Conservation (phyloP, 177 flowering plant species). For the Vitis hybrid region DNA sequence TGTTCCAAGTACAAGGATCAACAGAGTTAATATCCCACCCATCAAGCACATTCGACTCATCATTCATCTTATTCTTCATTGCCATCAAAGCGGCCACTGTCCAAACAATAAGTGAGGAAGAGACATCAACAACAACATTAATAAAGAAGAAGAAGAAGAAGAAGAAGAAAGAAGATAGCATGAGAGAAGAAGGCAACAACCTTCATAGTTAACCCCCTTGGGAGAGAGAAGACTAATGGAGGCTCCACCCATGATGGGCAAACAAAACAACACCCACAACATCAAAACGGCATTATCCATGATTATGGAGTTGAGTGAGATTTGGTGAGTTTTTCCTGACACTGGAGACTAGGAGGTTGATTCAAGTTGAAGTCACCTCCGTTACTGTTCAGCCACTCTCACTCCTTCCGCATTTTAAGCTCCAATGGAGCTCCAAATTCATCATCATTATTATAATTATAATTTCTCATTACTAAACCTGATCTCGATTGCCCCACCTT, state of each 20-base stretch:
- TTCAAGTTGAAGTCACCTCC: too few relatives aligned
- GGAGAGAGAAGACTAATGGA: constrained; percentile 77
- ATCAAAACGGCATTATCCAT: background rate
- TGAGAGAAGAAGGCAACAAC: constrained; percentile 26
- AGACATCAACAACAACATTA: background rate
- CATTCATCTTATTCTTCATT: constrained; percentile 70
- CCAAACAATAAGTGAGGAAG: background rate
- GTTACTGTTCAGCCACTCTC: too few relatives aligned
- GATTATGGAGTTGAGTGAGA: too few relatives aligned
- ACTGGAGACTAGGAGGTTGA: too few relatives aligned
- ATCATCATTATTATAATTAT: too few relatives aligned
- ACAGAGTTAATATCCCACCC: constrained; percentile 99
- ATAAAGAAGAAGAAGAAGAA: background rate
- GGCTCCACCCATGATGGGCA: constrained; percentile 26
- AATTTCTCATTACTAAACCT: too few relatives aligned
- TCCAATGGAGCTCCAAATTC: too few relatives aligned
- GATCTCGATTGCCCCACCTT: too few relatives aligned
- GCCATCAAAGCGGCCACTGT: constrained; percentile 95
- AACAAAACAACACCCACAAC: constrained; percentile 20
- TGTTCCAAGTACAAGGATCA: constrained; percentile 97
- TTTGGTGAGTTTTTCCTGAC: too few relatives aligned
- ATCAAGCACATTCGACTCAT: constrained; percentile 51
- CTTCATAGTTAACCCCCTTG: constrained; percentile 95
- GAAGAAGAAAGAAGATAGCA: background rate
- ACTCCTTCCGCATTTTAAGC: too few relatives aligned